These are phyloP conservation scores for Suhomyces terraborum DNA, from an alignment of 1,139 yeast genomes.

Conservation along the genomic window DNA sequence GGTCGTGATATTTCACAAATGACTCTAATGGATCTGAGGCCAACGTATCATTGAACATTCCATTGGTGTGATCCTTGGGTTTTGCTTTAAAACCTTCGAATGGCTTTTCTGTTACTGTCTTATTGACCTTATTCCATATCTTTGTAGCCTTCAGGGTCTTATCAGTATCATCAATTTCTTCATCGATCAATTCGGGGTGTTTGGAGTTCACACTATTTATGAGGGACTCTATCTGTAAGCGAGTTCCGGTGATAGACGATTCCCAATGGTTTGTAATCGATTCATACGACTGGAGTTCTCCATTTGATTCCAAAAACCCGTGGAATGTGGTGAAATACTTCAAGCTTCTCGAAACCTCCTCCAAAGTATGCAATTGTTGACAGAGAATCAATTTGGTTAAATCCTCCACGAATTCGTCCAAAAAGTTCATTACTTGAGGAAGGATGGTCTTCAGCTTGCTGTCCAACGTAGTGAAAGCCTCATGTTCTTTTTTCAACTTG, in stretches of 20 bases:
- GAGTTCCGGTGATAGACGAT: slow-evolving; percentile 29
- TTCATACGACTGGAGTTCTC: slow-evolving; percentile 19
- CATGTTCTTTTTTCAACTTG: slow-evolving; percentile 32
- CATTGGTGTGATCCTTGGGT: slow-evolving; percentile 32
- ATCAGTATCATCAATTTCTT: slow-evolving; percentile 35
- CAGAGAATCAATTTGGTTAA: slow-evolving; percentile 38
- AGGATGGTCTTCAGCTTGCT: slow-evolving; percentile 41
- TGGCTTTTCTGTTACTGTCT: slow-evolving; percentile 26
- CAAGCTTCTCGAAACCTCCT: slow-evolving; percentile 31
- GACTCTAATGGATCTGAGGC: slow-evolving; percentile 39
- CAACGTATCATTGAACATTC: slow-evolving; percentile 35
- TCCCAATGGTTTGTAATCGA: slow-evolving; percentile 40
- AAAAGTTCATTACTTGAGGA: slow-evolving; percentile 48
- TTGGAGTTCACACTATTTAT: slow-evolving; percentile 31
- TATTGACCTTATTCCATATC: slow-evolving; percentile 31
- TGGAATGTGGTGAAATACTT: slow-evolving; percentile 38
- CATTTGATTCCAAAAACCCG: slow-evolving; percentile 31
- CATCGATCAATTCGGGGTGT: slow-evolving; percentile 34
- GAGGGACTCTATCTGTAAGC: slow-evolving; percentile 42
- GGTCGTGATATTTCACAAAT: slow-evolving; percentile 33
- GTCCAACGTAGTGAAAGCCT: slow-evolving; percentile 39
- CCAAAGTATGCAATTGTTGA: slow-evolving; percentile 35
- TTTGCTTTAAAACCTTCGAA: slow-evolving; percentile 31
- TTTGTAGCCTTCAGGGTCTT: slow-evolving; percentile 28
- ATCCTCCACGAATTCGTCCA: slow-evolving; percentile 55